A percentile compares a stretch with the other conserved stretches of the same genome.
Evolutionary conservation across 257 asterid genomes (phyloP).

Genomic region (Solanum infundibuliforme): DNA sequence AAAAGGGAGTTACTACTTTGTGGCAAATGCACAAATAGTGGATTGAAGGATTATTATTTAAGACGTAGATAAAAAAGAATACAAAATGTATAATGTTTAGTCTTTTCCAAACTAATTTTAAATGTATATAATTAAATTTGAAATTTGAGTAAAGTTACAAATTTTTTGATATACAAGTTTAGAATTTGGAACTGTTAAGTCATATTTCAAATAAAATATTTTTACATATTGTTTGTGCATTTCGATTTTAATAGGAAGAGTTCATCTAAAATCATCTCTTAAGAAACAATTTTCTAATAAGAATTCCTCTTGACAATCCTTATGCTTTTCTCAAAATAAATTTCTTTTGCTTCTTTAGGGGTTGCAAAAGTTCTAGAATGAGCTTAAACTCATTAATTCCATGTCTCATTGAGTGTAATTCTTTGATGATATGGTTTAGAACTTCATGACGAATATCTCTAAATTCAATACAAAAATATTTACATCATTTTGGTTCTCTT

Average conservation of each 20-base stretch:
- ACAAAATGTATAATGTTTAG: background rate
- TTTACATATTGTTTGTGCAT: background rate
- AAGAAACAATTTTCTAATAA: background rate
- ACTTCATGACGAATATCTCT: background rate
- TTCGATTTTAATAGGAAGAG: no score
- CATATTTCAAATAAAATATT: background rate
- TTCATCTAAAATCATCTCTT: no score
- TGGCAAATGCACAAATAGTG: background rate
- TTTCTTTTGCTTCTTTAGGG: no score
- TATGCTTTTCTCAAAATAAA: background rate
- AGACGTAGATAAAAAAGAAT: background rate
- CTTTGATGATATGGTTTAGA: no score
- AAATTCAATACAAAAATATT: no score
- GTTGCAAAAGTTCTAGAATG: background rate
- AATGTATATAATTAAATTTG: background rate
- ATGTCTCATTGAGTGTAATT: background rate
- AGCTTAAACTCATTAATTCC: no score
- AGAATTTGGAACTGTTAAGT: background rate
- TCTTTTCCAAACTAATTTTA: background rate
- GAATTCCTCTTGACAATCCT: no score
- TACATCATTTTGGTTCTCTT: no score
- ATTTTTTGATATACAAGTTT: background rate
- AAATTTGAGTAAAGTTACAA: background rate
- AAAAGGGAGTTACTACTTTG: background rate
- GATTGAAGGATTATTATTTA: background rate